Evolutionary conservation across 2,329 filamentous ascomycete genomes (phyloP).

Genomic region (Aspergillus spinulosporus): DNA sequence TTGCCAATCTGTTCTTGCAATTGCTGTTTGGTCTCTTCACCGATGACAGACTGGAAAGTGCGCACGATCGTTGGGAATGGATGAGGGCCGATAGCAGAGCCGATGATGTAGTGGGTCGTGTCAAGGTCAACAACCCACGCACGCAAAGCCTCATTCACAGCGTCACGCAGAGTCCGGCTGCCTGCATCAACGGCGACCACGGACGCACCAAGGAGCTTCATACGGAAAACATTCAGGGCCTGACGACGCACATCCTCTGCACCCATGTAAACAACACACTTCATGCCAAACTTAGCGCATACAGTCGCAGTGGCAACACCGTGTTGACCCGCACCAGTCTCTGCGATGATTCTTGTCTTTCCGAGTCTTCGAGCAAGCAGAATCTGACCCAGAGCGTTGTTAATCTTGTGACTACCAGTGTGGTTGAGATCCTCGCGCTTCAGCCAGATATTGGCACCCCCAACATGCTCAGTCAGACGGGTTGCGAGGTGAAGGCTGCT

Average conservation of each 20-base stretch:
- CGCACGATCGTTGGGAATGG: conserved; percentile 97
- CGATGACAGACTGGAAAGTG: conserved; percentile 96
- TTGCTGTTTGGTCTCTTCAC: conserved; percentile 89
- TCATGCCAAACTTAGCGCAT: conserved; percentile 97
- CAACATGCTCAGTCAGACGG: conserved; percentile 81
- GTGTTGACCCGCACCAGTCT: conserved; percentile 96
- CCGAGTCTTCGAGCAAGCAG: conserved; percentile 81
- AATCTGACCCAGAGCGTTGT: conserved; percentile 94
- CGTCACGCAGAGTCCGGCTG: conserved; percentile 76
- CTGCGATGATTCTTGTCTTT: conserved; percentile 96
- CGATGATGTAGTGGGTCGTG: conserved; percentile 97
- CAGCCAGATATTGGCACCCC: conserved; percentile 94
- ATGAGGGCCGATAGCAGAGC: conserved; percentile 94
- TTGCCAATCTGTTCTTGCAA: conserved; percentile 82
- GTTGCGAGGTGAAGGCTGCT: conserved; percentile 88
- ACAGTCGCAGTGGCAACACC: conserved; percentile 97
- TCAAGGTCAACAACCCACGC: conserved; percentile 91
- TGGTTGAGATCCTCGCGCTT: conserved; percentile 98
- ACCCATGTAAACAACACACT: conserved; percentile 98
- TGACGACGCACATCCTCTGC: conserved; percentile 95
- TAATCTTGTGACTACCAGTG: conserved; percentile 98
- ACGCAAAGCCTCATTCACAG: conserved; percentile 93
- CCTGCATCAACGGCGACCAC: conserved; percentile 93
- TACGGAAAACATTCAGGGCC: conserved; percentile 96
- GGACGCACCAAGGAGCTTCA: conserved; percentile 90